Conservation (phyloP, 176 grass and related monocot genomes). For the Echinochloa phyllopogon region DNA sequence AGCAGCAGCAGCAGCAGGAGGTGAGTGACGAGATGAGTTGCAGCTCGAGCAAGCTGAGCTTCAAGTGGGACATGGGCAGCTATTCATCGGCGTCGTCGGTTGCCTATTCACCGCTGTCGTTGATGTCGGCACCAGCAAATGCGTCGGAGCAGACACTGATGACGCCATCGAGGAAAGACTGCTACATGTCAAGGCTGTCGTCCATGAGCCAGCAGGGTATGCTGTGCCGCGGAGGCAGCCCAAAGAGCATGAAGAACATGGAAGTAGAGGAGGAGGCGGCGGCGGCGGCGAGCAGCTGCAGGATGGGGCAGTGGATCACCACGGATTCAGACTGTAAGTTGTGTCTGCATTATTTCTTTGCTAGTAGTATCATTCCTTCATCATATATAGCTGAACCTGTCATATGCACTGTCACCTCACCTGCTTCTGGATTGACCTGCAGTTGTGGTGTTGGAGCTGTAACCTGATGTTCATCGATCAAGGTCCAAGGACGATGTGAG, state of each 20-base stretch:
- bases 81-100: constrained; percentile 53
- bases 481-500: background rate
- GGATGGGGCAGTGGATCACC: constrained; percentile 62
- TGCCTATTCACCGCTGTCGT: constrained; percentile 51
- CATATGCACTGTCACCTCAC: background rate
- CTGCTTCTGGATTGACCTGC: background rate
- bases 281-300: constrained; percentile 3
- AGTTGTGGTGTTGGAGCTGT: constrained; percentile 65
- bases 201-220: constrained; percentile 48
- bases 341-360: background rate
- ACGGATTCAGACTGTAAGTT: constrained; percentile 64
- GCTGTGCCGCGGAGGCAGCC: background rate
- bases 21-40: constrained; percentile 22
- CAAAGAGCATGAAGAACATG: constrained; percentile 1
- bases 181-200: constrained; percentile 44
- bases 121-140: constrained; percentile 42
- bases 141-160: constrained; percentile 21
- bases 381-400: background rate
- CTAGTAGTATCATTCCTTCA: background rate
- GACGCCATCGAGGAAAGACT: constrained; percentile 33
- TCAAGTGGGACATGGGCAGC: constrained; percentile 66
- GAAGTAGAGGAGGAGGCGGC: background rate
- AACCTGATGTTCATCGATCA: background rate
- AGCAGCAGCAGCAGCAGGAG: background rate
- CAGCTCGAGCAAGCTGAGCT: constrained; percentile 57